Base-by-base conservation (phyloP, 495 filamentous ascomycete species). In the Penicillium chermesinum region DNA sequence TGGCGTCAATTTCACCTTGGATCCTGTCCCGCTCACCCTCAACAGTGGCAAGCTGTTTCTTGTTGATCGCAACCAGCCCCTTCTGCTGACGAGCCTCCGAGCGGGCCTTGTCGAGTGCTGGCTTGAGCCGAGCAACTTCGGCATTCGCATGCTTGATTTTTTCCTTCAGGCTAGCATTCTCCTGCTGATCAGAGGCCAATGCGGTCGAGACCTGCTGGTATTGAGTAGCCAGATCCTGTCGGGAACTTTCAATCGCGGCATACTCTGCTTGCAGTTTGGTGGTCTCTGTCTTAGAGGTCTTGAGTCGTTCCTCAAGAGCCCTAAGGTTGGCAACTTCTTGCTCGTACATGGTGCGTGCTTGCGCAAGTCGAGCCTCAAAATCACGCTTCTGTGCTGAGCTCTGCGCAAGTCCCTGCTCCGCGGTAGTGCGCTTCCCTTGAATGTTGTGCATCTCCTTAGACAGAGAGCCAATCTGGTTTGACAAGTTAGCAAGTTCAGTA, bases 51-150 rank as follows among this genome's bases (percentile, higher is more conserved):
- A 96, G 75, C 69, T 98, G 93, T 70, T 98, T 97, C 71, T 94
- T 96, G 71, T 94, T 95, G 67, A 98, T 97, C 3, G 94, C 89
- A 37, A 94, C 93, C 36, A 96, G 68, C 8, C 93, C 93, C 66
- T 94, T 96, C 68, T 96, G 89, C 61, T 96, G 93, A 16, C 93
- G 82, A 33, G 90, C 88, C 53, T 93, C 88, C 9, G 82, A 86
- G 61, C 88, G 85, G 44, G 94, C 74, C 70, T 95, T 95, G 55
- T 98, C 93, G 41, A 97, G 75, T 41, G 89, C 82, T 7, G 89
- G 90, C 64, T 87, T 89, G 22, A 97, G 71, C 67, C 87, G 83
- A 25, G 78, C 73, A 53, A 95, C 86, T 57, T 91, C 88, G 8
- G 78, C 76, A 63, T 95, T 97, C 13, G 88, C 74, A 20, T 81